phyloP scores from a whole-genome alignment of 2,329 filamentous ascomycete genomes.

The Penicillium hesseltinei region DNA sequence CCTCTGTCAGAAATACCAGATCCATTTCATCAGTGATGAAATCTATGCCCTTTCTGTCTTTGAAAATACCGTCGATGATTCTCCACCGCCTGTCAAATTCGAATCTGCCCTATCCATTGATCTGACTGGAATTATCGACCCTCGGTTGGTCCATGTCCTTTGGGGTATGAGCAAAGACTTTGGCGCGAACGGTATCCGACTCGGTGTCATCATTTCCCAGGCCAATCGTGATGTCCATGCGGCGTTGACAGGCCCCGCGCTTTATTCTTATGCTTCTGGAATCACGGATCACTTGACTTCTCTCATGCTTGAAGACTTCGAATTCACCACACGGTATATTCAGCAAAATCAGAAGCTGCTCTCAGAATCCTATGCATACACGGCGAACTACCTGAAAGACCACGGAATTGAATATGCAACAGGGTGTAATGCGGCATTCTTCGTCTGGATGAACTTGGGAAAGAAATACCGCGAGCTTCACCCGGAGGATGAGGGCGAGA shows the following conservation, averaged over 20 bases:
- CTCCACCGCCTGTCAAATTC: slow-evolving; percentile 37
- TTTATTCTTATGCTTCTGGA: slow-evolving; percentile 51
- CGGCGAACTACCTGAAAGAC: slow-evolving; percentile 38
- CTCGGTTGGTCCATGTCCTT: slow-evolving; percentile 52
- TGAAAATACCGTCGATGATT: slow-evolving; percentile 37
- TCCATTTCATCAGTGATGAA: slow-evolving; percentile 59
- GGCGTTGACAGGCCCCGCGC: slow-evolving; percentile 40
- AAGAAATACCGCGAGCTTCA: slow-evolving; percentile 30
- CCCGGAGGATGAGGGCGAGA: slow-evolving; percentile 12
- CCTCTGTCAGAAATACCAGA: slow-evolving; percentile 50
- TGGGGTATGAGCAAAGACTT: slow-evolving; percentile 54
- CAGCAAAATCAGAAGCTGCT: slow-evolving; percentile 45
- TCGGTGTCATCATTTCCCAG: slow-evolving; percentile 54
- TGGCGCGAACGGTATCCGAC: slow-evolving; percentile 55
- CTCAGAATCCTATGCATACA: slow-evolving; percentile 41
- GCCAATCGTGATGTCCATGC: slow-evolving; percentile 42
- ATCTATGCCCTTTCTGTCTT: slow-evolving; percentile 58
- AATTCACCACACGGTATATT: slow-evolving; percentile 48
- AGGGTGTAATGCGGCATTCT: slow-evolving; percentile 57
- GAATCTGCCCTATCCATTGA: slow-evolving; percentile 50
- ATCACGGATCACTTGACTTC: slow-evolving; percentile 40
- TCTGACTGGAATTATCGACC: slow-evolving; percentile 47
- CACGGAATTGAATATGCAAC: slow-evolving; percentile 48
- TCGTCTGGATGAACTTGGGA: slow-evolving; percentile 54
- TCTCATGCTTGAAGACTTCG: slow-evolving; percentile 46